Conservation (phyloP, 805 yeast genomes). For the Saccharomycopsis microspora region DNA sequence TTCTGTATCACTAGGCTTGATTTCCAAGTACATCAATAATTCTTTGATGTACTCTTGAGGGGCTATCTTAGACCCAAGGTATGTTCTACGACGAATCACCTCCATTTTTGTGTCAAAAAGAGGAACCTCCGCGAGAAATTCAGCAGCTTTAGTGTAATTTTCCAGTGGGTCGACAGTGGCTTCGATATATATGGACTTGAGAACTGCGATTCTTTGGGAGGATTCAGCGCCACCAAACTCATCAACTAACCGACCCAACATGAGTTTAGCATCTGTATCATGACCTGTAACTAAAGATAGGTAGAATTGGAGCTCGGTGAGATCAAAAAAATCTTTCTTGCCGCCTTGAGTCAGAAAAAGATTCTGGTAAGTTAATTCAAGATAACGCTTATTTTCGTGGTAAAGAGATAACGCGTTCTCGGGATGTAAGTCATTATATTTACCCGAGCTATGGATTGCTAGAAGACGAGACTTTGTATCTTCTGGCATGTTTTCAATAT, state of each 20-base stretch:
- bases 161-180: conserved; percentile 23
- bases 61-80: conserved; percentile 11
- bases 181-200: conserved; percentile 47
- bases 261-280: conserved; percentile 60
- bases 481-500: too few relatives aligned
- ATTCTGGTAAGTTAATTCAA: neutral
- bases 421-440: conserved; percentile 40
- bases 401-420: conserved; percentile 31
- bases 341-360: conserved; percentile 15
- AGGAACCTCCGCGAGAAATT: conserved; percentile 23
- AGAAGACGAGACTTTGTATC: conserved; percentile 26
- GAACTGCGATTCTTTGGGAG: conserved; percentile 43
- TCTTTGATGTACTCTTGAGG: conserved; percentile 37
- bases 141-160: conserved; percentile 23
- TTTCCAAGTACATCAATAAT: conserved; percentile 43
- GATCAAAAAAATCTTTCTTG: conserved; percentile 35
- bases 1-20: conserved; percentile 64
- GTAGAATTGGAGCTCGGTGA: conserved; percentile 65
- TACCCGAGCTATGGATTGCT: conserved; percentile 36
- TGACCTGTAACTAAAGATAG: conserved; percentile 48
- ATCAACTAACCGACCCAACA: conserved; percentile 56
- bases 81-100: conserved; percentile 19
- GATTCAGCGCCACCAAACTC: conserved; percentile 42
- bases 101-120: conserved; percentile 16
- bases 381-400: conserved; percentile 26